Conservation (phyloP, 2,329 filamentous ascomycete genomes). For the Ascochyta lentis region DNA sequence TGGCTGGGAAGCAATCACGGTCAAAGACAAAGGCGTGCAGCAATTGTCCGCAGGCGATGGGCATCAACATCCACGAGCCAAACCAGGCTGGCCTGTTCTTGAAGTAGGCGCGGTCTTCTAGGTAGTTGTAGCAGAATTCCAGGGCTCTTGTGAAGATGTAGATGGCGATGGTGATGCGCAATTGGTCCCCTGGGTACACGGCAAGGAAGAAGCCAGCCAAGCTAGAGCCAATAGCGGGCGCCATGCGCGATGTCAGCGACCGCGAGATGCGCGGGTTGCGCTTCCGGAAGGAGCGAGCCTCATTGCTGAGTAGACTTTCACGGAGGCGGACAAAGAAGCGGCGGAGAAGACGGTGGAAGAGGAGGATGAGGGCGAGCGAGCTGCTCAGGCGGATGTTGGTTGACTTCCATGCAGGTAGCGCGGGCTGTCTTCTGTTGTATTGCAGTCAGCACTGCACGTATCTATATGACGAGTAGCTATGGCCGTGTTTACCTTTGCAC, state of each 20-base stretch:
- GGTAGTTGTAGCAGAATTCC: slow-evolving; percentile 85
- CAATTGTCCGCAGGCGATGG: slow-evolving; percentile 56
- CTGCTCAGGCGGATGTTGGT: slow-evolving; percentile 78
- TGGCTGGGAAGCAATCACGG: slow-evolving; percentile 60
- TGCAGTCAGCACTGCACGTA: slow-evolving; percentile 25
- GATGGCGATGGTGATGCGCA: slow-evolving; percentile 81
- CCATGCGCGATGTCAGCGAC: slow-evolving; percentile 80
- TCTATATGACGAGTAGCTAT: not conserved
- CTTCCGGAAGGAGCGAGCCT: slow-evolving; percentile 78
- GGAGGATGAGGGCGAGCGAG: slow-evolving; percentile 82
- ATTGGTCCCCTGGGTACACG: slow-evolving; percentile 72
- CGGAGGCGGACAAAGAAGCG: slow-evolving; percentile 86
- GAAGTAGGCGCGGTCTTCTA: slow-evolving; percentile 72
- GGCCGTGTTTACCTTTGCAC: slow-evolving; percentile 17
- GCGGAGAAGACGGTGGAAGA: slow-evolving; percentile 87
- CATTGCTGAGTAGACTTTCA: slow-evolving; percentile 77
- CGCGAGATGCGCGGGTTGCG: slow-evolving; percentile 80
- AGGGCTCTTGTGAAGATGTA: slow-evolving; percentile 81
- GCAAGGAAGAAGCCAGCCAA: slow-evolving; percentile 84
- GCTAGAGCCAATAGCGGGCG: slow-evolving; percentile 89
- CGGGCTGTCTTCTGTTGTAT: slow-evolving; percentile 43
- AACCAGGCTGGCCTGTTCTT: slow-evolving; percentile 73
- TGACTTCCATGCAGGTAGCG: slow-evolving; percentile 58
- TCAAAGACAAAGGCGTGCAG: slow-evolving; percentile 61
- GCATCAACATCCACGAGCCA: slow-evolving; percentile 60